Evolutionary conservation across 1,284 basidiomycete genomes (phyloP).

Genomic region (Exobasidium rhododendri): DNA sequence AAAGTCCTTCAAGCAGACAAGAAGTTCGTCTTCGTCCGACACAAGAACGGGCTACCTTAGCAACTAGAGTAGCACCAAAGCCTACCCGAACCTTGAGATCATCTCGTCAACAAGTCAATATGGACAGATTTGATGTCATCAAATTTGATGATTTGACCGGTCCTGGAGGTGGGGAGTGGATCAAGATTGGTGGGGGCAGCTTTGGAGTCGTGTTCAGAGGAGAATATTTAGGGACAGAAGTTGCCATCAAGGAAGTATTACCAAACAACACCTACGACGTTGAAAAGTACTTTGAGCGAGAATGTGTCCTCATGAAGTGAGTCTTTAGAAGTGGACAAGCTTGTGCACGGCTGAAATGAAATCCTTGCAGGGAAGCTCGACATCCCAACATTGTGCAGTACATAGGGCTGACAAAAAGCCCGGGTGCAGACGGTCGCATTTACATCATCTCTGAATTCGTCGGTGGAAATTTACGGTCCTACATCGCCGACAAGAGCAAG

Average conservation of each 20-base stretch:
- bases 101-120: conserved; percentile 9
- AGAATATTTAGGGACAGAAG: conserved; percentile 86
- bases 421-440: conserved; percentile 69
- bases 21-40: too few relatives aligned
- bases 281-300: conserved; percentile 93
- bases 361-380: conserved; percentile 67
- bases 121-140: conserved; percentile 51
- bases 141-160: conserved; percentile 46
- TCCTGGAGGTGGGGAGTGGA: conserved; percentile 41
- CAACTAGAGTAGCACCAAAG: background rate
- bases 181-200: conserved; percentile 44
- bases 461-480: conserved; percentile 41
- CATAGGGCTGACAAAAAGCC: conserved; percentile 84
- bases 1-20: too few relatives aligned
- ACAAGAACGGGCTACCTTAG: too few relatives aligned
- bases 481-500: conserved; percentile 43
- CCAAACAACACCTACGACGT: conserved; percentile 84
- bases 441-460: conserved; percentile 53
- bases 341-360: conserved; percentile 39
- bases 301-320: conserved; percentile 97
- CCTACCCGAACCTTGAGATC: background rate
- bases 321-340: too few relatives aligned
- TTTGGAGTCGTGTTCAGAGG: conserved; percentile 58
- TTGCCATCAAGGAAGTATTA: conserved; percentile 92
- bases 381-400: conserved; percentile 93